Conservation (phyloP, 2,329 filamentous ascomycete species). For the Botrytis paeoniae region DNA sequence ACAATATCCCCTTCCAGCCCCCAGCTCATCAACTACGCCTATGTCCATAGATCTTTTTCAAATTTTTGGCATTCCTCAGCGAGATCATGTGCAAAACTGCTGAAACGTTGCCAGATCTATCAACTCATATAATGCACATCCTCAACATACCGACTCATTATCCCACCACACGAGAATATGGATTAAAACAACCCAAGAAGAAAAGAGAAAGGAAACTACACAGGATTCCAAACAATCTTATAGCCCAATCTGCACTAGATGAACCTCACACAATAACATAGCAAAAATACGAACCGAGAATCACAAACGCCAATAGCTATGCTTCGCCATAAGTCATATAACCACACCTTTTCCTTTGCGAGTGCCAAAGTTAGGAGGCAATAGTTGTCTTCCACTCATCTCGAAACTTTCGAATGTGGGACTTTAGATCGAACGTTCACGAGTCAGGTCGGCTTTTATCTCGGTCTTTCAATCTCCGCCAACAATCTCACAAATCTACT, state of each 20-base stretch:
- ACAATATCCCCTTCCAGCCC: background rate
- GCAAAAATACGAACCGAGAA: constrained; percentile 8
- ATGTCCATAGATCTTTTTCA: background rate
- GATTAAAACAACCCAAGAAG: background rate
- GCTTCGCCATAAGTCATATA: background rate
- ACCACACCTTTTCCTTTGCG: background rate
- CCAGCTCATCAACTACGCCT: too few relatives aligned
- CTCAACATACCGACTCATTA: background rate
- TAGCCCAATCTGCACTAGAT: constrained; percentile 17
- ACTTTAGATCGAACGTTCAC: background rate
- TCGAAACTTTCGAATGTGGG: background rate
- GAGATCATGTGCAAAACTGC: background rate
- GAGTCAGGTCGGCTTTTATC: constrained; percentile 7
- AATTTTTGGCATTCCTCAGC: background rate
- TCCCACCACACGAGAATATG: background rate
- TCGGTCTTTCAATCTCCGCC: constrained; percentile 48
- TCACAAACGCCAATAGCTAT: constrained; percentile 3
- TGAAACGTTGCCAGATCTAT: background rate
- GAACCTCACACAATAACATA: background rate
- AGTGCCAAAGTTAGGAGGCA: background rate
- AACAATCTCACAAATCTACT: constrained; percentile 61
- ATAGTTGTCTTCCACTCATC: background rate
- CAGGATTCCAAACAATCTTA: constrained; percentile 5
- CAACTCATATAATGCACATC: too few relatives aligned
- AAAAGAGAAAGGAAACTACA: background rate